Evolutionary conservation across 345 rosid genomes (phyloP).

Genomic region (Adansonia digitata): DNA sequence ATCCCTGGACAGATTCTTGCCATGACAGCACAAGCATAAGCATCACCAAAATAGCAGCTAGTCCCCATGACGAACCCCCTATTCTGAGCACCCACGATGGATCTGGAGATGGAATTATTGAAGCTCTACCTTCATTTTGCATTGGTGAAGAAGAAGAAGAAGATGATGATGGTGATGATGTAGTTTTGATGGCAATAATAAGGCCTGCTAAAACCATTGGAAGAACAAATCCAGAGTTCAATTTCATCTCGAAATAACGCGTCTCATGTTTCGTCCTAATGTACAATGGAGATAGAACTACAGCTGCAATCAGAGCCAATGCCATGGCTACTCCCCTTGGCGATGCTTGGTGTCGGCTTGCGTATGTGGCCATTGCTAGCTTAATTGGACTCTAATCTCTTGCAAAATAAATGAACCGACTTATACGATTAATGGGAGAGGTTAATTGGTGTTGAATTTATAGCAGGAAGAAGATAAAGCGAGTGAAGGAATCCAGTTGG

Average conservation of each 20-base stretch:
- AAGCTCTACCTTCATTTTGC: conserved; percentile 14
- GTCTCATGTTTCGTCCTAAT: conserved; percentile 20
- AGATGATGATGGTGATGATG: conserved; percentile 21
- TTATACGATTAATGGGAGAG: not conserved
- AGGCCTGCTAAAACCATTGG: conserved; percentile 55
- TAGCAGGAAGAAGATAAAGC: conserved; percentile 11
- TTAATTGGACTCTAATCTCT: not conserved
- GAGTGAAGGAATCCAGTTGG: conserved; percentile 32
- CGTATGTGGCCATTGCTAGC: conserved; percentile 30
- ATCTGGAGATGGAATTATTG: conserved; percentile 34
- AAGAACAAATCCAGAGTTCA: conserved; percentile 48
- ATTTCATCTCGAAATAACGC: conserved; percentile 24
- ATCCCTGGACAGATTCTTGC: conserved; percentile 49
- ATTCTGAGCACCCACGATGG: conserved; percentile 51
- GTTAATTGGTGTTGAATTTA: conserved; percentile 13
- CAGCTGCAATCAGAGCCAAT: conserved; percentile 46
- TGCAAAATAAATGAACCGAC: not conserved
- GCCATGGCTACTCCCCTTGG: conserved; percentile 57
- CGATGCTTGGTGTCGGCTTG: conserved; percentile 26
- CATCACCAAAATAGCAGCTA: conserved; percentile 48
- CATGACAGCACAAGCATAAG: conserved; percentile 55
- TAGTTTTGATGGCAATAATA: conserved; percentile 45
- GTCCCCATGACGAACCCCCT: conserved; percentile 61
- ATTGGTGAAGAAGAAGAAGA: conserved; percentile 17
- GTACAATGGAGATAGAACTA: conserved; percentile 46